These are phyloP conservation scores for Penicillium parvum DNA, from an alignment of 495 filamentous ascomycete genomes.

Conservation along the genomic window DNA sequence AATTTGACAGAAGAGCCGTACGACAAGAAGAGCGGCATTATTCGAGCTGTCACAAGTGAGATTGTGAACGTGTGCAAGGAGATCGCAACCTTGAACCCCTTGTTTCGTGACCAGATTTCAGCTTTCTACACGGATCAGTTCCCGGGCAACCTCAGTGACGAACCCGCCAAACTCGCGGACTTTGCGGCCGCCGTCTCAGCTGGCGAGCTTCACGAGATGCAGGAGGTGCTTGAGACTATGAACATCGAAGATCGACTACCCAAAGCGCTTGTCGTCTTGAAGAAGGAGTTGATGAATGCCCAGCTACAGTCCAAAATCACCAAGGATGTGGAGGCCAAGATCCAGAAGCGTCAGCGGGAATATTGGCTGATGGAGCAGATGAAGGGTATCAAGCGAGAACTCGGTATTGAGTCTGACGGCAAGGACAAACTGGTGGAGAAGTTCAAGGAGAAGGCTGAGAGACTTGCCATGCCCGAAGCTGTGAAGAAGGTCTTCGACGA, in stretches of 20 bases:
- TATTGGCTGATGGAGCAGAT: conserved; percentile 99
- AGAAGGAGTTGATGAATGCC: conserved; percentile 97
- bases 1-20: conserved; percentile 83
- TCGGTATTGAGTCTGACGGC: conserved; percentile 94
- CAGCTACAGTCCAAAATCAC: conserved; percentile 96
- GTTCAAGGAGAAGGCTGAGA: conserved; percentile 91
- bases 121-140: conserved; percentile 95
- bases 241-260: conserved; percentile 85
- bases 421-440: conserved; percentile 97
- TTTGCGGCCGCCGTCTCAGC: conserved; percentile 94
- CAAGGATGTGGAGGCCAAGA: conserved; percentile 96
- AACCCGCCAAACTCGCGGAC: conserved; percentile 91
- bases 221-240: conserved; percentile 85
- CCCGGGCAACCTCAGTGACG: conserved; percentile 87
- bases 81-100: conserved; percentile 82
- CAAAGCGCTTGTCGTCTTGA: conserved; percentile 86
- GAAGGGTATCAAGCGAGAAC: conserved; percentile 95
- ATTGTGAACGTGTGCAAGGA: conserved; percentile 99
- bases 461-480: conserved; percentile 92
- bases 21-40: conserved; percentile 80
- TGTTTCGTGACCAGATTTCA: conserved; percentile 97
- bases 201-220: conserved; percentile 85
- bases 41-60: conserved; percentile 89
- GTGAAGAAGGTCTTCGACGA: conserved; percentile 98
- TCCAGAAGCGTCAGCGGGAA: conserved; percentile 94